Evolutionary conservation across 441 rosid genomes (phyloP).

Genomic region (Manihot esculenta): DNA sequence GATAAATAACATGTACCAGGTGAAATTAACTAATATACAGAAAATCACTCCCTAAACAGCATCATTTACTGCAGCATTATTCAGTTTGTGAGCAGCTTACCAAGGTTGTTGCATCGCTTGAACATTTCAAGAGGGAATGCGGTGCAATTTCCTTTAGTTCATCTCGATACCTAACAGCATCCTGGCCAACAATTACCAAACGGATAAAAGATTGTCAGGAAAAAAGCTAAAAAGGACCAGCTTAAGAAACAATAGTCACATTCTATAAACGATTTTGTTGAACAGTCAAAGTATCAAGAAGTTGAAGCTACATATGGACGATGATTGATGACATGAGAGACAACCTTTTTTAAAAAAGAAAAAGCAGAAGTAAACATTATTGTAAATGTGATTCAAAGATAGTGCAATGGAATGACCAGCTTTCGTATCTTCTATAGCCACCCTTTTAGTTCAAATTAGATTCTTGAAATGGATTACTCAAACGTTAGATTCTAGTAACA

Average conservation of each 20-base stretch:
- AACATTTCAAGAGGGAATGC: conserved; percentile 54
- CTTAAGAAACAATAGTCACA: not conserved
- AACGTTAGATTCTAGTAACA: too few species aligned
- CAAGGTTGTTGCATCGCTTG: conserved; percentile 73
- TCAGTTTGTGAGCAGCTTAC: conserved; percentile 38
- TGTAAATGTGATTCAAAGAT: not conserved
- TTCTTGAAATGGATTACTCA: not conserved
- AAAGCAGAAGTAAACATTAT: not conserved
- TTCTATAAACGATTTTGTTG: not conserved
- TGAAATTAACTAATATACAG: not conserved
- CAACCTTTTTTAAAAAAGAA: not conserved
- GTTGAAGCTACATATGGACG: not conserved
- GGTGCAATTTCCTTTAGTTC: conserved; percentile 65
- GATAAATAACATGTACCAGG: not conserved
- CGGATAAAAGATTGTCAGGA: conserved; percentile 3
- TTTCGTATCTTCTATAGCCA: not conserved
- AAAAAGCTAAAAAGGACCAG: not conserved
- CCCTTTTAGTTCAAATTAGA: not conserved
- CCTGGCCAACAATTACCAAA: conserved; percentile 36
- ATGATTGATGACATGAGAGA: not conserved
- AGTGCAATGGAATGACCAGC: not conserved
- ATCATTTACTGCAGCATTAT: conserved; percentile 2
- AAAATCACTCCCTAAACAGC: not conserved
- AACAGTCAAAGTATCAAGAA: not conserved
- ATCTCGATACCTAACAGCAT: conserved; percentile 58